Percentiles rank a stretch among this genome's conserved stretches.
phyloP scores from a whole-genome alignment of 306 rosid species.

The Begonia masoniana region DNA sequence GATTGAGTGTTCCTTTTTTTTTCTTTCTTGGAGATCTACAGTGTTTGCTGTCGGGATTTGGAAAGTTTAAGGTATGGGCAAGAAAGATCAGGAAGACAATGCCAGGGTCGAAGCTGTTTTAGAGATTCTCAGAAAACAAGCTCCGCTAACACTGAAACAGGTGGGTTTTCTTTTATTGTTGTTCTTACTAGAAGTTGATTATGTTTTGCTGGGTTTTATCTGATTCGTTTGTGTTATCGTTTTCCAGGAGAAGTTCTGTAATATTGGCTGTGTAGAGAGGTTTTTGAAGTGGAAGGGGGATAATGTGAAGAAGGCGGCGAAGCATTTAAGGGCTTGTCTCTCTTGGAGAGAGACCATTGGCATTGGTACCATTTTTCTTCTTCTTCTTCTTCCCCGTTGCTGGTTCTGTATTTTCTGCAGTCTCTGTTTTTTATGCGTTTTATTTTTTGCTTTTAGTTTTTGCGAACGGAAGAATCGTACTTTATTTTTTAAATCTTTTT shows the following conservation, averaged over 20 bases:
- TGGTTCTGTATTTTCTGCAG: constrained; percentile 5
- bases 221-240: neutral
- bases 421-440: constrained; percentile 5
- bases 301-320: constrained; percentile 78
- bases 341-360: constrained; percentile 86
- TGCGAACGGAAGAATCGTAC: constrained; percentile 44
- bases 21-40: constrained; percentile 17
- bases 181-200: neutral
- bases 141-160: constrained; percentile 72
- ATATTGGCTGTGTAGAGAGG: constrained; percentile 65
- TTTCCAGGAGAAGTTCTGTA: constrained; percentile 87
- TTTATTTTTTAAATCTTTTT: constrained; percentile 26
- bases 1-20: constrained; percentile 3
- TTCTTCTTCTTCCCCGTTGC: constrained; percentile 2
- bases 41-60: neutral
- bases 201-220: constrained; percentile 1
- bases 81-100: constrained; percentile 36
- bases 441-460: constrained; percentile 10
- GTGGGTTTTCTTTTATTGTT: constrained; percentile 13
- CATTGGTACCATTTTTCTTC: constrained; percentile 36
- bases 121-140: constrained; percentile 62
- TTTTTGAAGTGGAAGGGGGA: constrained; percentile 77
- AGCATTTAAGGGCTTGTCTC: constrained; percentile 80
- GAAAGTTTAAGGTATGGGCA: constrained; percentile 42
- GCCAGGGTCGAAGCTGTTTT: constrained; percentile 65